These are phyloP conservation scores for Wickerhamomyces alni DNA, from an alignment of 805 yeast genomes.

Conservation along the genomic window DNA sequence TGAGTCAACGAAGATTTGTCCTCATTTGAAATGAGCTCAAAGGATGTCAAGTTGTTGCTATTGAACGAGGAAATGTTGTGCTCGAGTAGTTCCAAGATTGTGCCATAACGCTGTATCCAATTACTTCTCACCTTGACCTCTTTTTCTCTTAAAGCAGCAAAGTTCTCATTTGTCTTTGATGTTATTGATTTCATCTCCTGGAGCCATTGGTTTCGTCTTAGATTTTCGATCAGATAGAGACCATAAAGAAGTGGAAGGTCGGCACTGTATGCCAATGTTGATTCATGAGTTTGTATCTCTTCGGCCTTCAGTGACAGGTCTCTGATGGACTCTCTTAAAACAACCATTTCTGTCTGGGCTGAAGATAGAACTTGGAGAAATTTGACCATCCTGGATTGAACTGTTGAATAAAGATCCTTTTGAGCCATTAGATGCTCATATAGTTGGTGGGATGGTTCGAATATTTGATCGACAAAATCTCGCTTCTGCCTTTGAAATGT, in stretches of 20 bases:
- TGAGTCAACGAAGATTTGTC: constrained; percentile 1
- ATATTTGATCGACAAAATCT: constrained; percentile 27
- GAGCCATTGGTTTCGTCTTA: constrained; percentile 56
- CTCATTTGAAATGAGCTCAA: constrained; percentile 16
- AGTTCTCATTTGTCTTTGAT: constrained; percentile 45
- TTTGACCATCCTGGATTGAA: constrained; percentile 11
- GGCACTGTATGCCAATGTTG: constrained; percentile 32
- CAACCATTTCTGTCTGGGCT: constrained; percentile 17
- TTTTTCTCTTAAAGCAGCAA: constrained; percentile 48
- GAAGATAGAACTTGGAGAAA: constrained; percentile 12
- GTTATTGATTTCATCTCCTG: constrained; percentile 21
- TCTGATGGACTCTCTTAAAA: constrained; percentile 19
- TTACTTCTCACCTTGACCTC: constrained; percentile 49
- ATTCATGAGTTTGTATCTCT: constrained; percentile 19
- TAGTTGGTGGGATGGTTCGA: constrained; percentile 27
- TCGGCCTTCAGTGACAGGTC: constrained; percentile 13
- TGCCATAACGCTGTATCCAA: constrained; percentile 63
- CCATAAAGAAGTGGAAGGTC: constrained; percentile 74
- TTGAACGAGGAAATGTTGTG: constrained; percentile 17
- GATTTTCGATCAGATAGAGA: constrained; percentile 53
- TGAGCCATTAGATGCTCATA: constrained; percentile 29
- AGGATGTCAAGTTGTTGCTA: constrained; percentile 11
- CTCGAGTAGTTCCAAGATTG: constrained; percentile 32
- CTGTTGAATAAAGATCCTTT: constrained; percentile 27
- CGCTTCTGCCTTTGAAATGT: constrained; percentile 19